Conservation (phyloP, 177 flowering plant genomes). For the Vitis hybrid region DNA sequence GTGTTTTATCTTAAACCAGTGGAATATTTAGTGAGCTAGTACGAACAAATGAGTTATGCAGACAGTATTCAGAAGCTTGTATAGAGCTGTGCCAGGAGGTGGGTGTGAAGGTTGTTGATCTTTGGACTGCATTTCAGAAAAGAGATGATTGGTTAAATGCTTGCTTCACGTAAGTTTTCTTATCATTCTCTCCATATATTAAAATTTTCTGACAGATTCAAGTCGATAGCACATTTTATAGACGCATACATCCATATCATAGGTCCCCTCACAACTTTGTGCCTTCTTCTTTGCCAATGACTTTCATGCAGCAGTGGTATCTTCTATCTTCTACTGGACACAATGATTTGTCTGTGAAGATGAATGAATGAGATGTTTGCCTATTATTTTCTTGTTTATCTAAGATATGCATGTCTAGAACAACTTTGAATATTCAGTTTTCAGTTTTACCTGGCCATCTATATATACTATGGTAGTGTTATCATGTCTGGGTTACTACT, state of each 20-base stretch:
- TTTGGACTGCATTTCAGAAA: slow-evolving; percentile 71
- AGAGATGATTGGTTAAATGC: slow-evolving; percentile 59
- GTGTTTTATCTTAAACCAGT: slow-evolving; percentile 30
- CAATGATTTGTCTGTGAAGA: too few relatives aligned
- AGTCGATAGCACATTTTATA: too few relatives aligned
- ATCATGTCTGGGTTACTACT: too few relatives aligned
- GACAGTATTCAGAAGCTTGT: slow-evolving; percentile 79
- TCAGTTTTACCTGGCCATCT: too few relatives aligned
- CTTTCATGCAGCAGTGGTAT: background rate
- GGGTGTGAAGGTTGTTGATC: slow-evolving; percentile 69
- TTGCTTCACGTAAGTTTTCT: slow-evolving; percentile 77
- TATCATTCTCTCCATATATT: background rate
- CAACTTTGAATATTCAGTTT: too few relatives aligned
- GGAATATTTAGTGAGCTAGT: slow-evolving; percentile 39
- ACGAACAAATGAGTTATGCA: slow-evolving; percentile 71
- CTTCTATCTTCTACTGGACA: too few relatives aligned
- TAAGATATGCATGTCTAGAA: too few relatives aligned
- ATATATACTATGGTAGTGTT: too few relatives aligned
- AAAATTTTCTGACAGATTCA: too few relatives aligned
- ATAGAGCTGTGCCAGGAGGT: slow-evolving; percentile 66
- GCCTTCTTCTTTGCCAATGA: background rate
- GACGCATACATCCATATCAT: too few relatives aligned
- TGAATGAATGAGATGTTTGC: too few relatives aligned
- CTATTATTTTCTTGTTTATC: too few relatives aligned
- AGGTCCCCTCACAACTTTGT: background rate